Evolutionary conservation across 2,329 filamentous ascomycete genomes (phyloP).

Genomic region (Diaporthe eres): DNA sequence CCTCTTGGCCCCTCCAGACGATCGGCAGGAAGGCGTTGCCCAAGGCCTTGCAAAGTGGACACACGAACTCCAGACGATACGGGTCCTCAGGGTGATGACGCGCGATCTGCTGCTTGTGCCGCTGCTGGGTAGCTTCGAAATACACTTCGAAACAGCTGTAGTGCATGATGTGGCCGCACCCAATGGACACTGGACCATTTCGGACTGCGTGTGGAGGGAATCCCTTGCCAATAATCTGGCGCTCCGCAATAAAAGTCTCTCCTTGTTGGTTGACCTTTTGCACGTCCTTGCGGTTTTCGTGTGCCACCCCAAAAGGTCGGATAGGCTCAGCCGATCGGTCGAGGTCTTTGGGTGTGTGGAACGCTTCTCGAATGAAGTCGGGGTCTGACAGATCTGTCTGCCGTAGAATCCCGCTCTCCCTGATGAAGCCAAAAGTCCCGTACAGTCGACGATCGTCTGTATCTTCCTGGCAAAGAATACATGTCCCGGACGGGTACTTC

Average conservation of each 20-base stretch:
- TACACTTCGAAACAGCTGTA: constrained; percentile 96
- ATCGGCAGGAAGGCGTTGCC: constrained; percentile 96
- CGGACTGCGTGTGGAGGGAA: constrained; percentile 79
- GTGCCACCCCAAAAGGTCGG: constrained; percentile 91
- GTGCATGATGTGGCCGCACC: constrained; percentile 99
- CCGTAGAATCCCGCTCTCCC: constrained; percentile 86
- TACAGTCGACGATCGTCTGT: constrained; percentile 91
- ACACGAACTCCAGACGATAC: constrained; percentile 89
- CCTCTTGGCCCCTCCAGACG: constrained; percentile 93
- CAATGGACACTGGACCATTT: constrained; percentile 85
- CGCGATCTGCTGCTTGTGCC: constrained; percentile 93
- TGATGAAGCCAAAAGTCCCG: constrained; percentile 92
- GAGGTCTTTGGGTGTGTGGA: constrained; percentile 82
- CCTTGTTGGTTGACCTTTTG: constrained; percentile 83
- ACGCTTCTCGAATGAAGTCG: constrained; percentile 87
- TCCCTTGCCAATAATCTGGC: constrained; percentile 89
- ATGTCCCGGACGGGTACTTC: constrained; percentile 93
- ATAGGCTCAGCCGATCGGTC: constrained; percentile 87
- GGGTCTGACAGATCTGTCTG: constrained; percentile 87
- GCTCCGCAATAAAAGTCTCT: constrained; percentile 78
- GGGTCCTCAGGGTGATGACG: constrained; percentile 91
- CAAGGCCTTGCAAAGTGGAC: constrained; percentile 94
- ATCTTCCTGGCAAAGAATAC: constrained; percentile 96
- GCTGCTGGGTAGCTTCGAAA: constrained; percentile 83
- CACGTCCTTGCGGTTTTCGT: constrained; percentile 84